phyloP scores from a whole-genome alignment of 257 asterid genomes.

The Nicotiana paniculata region DNA sequence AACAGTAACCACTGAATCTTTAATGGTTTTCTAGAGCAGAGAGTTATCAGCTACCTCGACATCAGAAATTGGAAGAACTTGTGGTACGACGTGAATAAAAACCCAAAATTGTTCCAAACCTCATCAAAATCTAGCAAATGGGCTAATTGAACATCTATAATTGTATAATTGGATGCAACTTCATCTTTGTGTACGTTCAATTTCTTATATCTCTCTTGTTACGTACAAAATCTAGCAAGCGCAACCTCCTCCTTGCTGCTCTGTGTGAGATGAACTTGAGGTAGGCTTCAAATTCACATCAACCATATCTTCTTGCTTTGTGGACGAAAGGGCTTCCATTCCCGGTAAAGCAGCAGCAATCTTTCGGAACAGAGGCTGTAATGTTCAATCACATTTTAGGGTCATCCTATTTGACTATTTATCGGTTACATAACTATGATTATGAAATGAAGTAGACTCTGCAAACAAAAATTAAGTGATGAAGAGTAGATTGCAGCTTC shows the following conservation, averaged over 20 bases:
- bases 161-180: not conserved
- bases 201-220: slow-evolving; percentile 4
- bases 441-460: not conserved
- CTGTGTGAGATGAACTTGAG: slow-evolving; percentile 22
- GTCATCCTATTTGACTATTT: not conserved
- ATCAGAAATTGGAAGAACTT: not conserved
- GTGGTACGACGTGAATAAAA: not conserved
- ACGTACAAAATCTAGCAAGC: slow-evolving; percentile 28
- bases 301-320: slow-evolving; percentile 49
- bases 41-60: not conserved
- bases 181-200: slow-evolving; percentile 1
- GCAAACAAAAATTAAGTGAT: not conserved
- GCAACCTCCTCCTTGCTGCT: slow-evolving; percentile 50
- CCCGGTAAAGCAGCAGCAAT: slow-evolving; percentile 60
- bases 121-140: not conserved
- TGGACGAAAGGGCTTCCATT: slow-evolving; percentile 40
- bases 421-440: not conserved
- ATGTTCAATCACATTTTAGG: not conserved
- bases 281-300: slow-evolving; percentile 49
- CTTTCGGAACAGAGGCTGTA: slow-evolving; percentile 54
- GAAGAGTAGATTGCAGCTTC: not conserved
- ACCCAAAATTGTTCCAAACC: not conserved
- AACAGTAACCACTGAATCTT: not conserved
- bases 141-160: slow-evolving; percentile 5
- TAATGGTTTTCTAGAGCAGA: not conserved